Evolutionary conservation across 495 filamentous ascomycete genomes (phyloP).

Genomic region (Penicillium turbatum): DNA sequence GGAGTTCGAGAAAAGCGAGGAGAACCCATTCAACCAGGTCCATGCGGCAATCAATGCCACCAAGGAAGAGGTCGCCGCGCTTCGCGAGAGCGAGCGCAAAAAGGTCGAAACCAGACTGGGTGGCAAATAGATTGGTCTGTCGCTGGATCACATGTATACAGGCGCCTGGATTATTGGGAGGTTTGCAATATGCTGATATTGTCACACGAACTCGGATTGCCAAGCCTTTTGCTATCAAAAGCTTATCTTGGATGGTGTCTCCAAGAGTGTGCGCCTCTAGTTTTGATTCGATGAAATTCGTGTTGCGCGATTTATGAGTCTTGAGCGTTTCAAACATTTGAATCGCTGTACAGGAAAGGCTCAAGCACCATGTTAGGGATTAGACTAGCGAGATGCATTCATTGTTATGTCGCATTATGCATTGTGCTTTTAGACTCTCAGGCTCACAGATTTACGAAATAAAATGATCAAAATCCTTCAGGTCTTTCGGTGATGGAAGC

Average conservation of each 20-base stretch:
- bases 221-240: background rate
- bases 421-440: slow-evolving; percentile 1
- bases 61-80: slow-evolving; percentile 68
- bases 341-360: background rate
- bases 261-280: background rate
- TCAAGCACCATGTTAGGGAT: background rate
- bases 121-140: slow-evolving; percentile 21
- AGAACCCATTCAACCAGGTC: slow-evolving; percentile 91
- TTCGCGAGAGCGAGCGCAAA: slow-evolving; percentile 62
- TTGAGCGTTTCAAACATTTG: background rate
- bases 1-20: slow-evolving; percentile 87
- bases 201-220: background rate
- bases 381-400: background rate
- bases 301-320: background rate
- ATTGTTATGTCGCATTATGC: background rate
- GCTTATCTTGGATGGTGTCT: background rate
- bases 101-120: slow-evolving; percentile 70
- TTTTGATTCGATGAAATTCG: background rate
- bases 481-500: too few species aligned
- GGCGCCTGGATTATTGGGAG: background rate
- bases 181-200: background rate
- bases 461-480: slow-evolving; percentile 20
- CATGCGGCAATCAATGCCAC: slow-evolving; percentile 67
- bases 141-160: background rate
- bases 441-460: slow-evolving; percentile 22